Conservation (phyloP, 257 asterid genomes). For the Penstemon eatonii region DNA sequence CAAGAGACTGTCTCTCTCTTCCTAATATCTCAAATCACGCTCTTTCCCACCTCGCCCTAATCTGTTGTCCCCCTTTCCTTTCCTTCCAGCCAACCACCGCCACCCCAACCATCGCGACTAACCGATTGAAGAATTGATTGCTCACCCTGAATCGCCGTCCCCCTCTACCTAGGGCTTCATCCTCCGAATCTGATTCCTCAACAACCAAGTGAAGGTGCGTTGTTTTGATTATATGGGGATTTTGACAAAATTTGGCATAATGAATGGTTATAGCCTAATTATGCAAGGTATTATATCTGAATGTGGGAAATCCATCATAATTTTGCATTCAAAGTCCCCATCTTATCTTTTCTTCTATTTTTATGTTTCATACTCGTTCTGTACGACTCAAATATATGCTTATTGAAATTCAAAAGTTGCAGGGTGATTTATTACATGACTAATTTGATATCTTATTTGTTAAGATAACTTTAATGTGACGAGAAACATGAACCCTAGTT, state of each 20-base stretch:
- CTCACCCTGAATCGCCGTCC: too few species aligned
- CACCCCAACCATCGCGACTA: too few species aligned
- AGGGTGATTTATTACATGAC: background rate
- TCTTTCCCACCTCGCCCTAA: too few species aligned
- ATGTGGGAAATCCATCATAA: background rate
- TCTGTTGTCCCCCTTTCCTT: too few species aligned
- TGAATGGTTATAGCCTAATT: slow-evolving; percentile 6
- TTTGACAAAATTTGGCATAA: background rate
- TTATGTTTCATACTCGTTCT: background rate
- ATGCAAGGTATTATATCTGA: background rate
- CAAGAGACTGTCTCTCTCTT: too few species aligned
- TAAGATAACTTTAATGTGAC: background rate
- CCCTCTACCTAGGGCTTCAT: too few species aligned
- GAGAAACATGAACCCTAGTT: background rate
- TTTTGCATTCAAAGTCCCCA: slow-evolving; percentile 6
- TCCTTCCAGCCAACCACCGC: too few species aligned
- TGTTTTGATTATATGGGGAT: too few species aligned
- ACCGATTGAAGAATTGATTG: too few species aligned
- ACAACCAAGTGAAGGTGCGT: too few species aligned
- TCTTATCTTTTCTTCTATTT: background rate
- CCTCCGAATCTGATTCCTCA: too few species aligned
- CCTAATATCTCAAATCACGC: too few species aligned
- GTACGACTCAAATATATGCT: background rate
- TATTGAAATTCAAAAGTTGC: background rate
- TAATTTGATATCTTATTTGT: background rate